These are phyloP conservation scores for Emydomyces testavorans DNA, from an alignment of 2,329 filamentous ascomycete species.

Conservation along the genomic window DNA sequence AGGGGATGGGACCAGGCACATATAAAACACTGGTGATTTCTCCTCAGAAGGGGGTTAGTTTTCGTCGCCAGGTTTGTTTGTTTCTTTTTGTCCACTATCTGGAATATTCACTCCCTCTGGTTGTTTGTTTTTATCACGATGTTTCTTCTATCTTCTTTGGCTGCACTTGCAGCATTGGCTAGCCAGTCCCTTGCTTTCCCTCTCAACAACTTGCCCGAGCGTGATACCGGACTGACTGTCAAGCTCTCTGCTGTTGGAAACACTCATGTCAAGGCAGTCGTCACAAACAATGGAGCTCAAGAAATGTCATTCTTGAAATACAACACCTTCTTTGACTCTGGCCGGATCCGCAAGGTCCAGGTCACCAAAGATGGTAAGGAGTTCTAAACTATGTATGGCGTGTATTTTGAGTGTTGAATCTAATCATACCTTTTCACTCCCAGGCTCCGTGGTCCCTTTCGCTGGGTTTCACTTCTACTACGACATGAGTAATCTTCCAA, in stretches of 20 bases:
- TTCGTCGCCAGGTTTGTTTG: no score
- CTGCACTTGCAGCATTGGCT: constrained; percentile 8
- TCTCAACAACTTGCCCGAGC: not conserved
- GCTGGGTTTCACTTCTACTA: constrained; percentile 7
- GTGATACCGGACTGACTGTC: constrained; percentile 7
- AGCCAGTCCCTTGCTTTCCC: constrained; percentile 4
- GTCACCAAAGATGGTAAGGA: constrained; percentile 12
- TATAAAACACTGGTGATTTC: no score
- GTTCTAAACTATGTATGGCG: not conserved
- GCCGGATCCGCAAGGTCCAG: constrained; percentile 11
- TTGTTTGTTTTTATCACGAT: no score
- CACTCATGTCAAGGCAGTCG: constrained; percentile 12
- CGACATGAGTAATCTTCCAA: not conserved
- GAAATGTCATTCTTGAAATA: constrained; percentile 8
- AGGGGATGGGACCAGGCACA: no score
- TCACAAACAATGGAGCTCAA: constrained; percentile 12
- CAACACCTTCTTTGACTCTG: constrained; percentile 13
- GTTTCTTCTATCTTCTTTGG: no score
- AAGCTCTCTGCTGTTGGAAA: constrained; percentile 13
- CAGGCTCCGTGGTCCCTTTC: constrained; percentile 10
- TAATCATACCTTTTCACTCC: no score
- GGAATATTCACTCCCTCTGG: no score
- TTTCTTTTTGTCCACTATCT: no score
- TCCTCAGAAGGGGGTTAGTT: no score
- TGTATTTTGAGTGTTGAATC: no score